phyloP scores from a whole-genome alignment of 2,329 filamentous ascomycete species.

The Diaporthe citri region DNA sequence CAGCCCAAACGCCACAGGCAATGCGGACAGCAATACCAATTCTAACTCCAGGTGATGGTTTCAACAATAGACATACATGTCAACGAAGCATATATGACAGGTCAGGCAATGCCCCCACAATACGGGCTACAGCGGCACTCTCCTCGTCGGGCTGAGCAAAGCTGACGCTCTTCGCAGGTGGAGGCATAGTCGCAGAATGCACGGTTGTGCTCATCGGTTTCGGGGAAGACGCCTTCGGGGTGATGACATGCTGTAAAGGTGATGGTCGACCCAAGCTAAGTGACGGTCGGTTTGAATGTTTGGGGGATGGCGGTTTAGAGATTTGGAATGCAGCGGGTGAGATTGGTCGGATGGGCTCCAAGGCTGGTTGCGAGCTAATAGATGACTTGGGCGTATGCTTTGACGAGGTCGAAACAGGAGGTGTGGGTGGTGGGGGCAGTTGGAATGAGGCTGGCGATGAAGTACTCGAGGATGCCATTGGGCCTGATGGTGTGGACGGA shows the following conservation, averaged over 20 bases:
- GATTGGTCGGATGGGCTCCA: conserved; percentile 2
- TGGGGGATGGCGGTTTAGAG: conserved; percentile 23
- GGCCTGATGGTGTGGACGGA: conserved; percentile 14
- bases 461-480: background rate
- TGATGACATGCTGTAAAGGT: conserved; percentile 34
- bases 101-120: conserved; percentile 48
- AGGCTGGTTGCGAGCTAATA: conserved; percentile 5
- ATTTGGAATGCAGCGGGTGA: conserved; percentile 28
- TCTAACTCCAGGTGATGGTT: conserved; percentile 4
- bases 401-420: conserved; percentile 6
- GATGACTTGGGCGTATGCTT: conserved; percentile 35
- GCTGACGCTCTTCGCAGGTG: conserved; percentile 17
- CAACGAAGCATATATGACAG: conserved; percentile 52
- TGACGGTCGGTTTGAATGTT: conserved; percentile 35
- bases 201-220: conserved; percentile 13
- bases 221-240: conserved; percentile 27
- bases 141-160: conserved; percentile 36
- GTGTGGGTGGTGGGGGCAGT: conserved; percentile 16
- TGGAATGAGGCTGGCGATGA: conserved; percentile 30
- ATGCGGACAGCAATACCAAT: conserved; percentile 30
- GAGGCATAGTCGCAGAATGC: background rate
- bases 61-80: conserved; percentile 13
- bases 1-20: conserved; percentile 35
- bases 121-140: conserved; percentile 40
- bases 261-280: conserved; percentile 36